phyloP scores from a whole-genome alignment of 805 yeast species.

The Saccharomycopsis lassenensis region DNA sequence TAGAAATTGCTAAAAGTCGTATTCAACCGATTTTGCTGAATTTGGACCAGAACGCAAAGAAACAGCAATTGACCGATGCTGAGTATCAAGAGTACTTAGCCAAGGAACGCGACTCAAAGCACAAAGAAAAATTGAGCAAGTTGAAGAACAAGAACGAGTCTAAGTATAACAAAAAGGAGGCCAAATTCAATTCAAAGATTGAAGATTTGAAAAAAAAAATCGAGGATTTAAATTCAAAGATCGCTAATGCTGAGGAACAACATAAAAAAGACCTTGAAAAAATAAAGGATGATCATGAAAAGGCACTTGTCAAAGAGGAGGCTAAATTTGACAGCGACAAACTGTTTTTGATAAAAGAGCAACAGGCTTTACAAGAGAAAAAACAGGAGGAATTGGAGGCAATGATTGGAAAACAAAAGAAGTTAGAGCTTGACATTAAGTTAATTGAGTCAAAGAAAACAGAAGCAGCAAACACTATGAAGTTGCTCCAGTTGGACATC shows the following conservation, averaged over 20 bases:
- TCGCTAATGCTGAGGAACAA: constrained; percentile 3
- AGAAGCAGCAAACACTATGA: constrained; percentile 11
- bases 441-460: constrained; percentile 14
- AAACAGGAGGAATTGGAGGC: constrained; percentile 13
- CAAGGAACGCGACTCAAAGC: constrained; percentile 9
- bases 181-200: constrained; percentile 14
- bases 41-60: constrained; percentile 12
- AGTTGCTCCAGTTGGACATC: constrained; percentile 10
- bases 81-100: constrained; percentile 10
- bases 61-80: constrained; percentile 12
- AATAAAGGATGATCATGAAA: constrained; percentile 10
- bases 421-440: constrained; percentile 9
- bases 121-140: constrained; percentile 11
- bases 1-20: constrained; percentile 9
- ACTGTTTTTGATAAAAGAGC: constrained; percentile 12
- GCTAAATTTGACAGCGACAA: constrained; percentile 10
- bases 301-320: constrained; percentile 6
- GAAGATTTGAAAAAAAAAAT: constrained; percentile 10
- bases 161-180: constrained; percentile 11
- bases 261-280: constrained; percentile 12
- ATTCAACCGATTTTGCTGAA: constrained; percentile 9
- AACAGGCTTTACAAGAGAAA: constrained; percentile 5
- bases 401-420: constrained; percentile 14
- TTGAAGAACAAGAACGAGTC: constrained; percentile 13
- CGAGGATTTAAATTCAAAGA: constrained; percentile 7